Base-by-base conservation (phyloP, 257 asterid genomes). In the Scutellaria minor region DNA sequence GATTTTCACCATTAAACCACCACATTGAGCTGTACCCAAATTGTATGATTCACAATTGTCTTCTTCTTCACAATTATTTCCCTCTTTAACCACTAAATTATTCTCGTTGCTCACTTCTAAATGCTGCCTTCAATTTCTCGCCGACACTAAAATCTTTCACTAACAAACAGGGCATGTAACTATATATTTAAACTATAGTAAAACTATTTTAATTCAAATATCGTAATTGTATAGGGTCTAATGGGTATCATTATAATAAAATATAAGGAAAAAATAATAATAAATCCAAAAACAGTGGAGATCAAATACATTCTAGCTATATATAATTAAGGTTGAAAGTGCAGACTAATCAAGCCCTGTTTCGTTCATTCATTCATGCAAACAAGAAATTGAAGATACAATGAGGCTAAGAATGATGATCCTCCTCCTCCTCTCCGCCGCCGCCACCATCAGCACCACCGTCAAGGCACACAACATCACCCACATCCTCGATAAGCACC, bases 391-490 rank as follows among this genome's bases (percentile, higher is more conserved):
- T 24, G 37, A 31, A 31, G 5, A 40, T 20, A 54, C 55, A 1
- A 66, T 77, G 81, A 44, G 66, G 78, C 75, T 71, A 63, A 48
- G 52, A 68, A 4, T 60, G 51, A 18, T 54, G 22, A 52, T 47
- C 64, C 57, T 75, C 80, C 78, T 66, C 42, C 73, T 75, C 62
- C 54, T 68, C 56, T 3, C 55, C 53, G 51, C 71, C 72, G 20
- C 77, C 76, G 52, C 42, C 20, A 12, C 68, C 71, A 11, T 65
- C 68, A 31, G 87, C 85, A 31, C 77, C 81, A 53, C 85, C 75
- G 44, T 73, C 35, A 5, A 75, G 18, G 92, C 82, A 9, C 96
- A 90, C 89, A 93, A 90, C 83, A 90, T 93, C 73, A 93, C 97
- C 11, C 83, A 51, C 55, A 93, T 93, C 58, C 89, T 90, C 2